A percentile compares a stretch with the other conserved stretches of the same genome.
Evolutionary conservation across 345 rosid genomes (phyloP).

Genomic region (Lepidium sativum): DNA sequence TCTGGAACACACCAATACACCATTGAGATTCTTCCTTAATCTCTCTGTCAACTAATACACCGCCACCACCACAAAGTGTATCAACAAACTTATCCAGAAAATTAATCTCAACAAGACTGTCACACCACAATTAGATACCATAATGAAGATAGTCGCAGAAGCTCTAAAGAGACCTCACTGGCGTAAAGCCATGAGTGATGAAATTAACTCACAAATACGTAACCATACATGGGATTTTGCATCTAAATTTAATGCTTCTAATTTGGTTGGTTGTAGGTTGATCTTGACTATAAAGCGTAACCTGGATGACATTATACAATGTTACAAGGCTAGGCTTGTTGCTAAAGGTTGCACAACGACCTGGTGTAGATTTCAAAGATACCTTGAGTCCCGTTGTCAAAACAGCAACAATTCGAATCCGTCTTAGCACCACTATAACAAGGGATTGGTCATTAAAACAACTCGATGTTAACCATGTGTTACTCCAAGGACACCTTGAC

Average conservation of each 20-base stretch:
- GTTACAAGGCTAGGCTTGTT: background rate
- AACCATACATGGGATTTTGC: background rate
- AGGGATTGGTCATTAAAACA: background rate
- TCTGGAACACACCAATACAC: no score
- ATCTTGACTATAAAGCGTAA: background rate
- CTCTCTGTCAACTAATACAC: background rate
- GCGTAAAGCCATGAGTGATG: no score
- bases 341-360: background rate
- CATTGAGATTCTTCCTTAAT: no score
- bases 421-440: rapidly evolving
- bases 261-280: background rate
- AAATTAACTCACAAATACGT: background rate
- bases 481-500: background rate
- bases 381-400: background rate
- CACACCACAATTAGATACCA: rapidly evolving
- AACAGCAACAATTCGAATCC: rapidly evolving
- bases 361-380: background rate
- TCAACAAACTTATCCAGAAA: background rate
- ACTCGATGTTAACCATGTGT: background rate
- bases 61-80: no score
- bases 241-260: background rate
- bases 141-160: background rate
- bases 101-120: background rate
- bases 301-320: background rate
- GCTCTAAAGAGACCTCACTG: background rate